Base-by-base conservation (phyloP, 2,329 filamentous ascomycete genomes). In the Hymenoscyphus fraxineus region DNA sequence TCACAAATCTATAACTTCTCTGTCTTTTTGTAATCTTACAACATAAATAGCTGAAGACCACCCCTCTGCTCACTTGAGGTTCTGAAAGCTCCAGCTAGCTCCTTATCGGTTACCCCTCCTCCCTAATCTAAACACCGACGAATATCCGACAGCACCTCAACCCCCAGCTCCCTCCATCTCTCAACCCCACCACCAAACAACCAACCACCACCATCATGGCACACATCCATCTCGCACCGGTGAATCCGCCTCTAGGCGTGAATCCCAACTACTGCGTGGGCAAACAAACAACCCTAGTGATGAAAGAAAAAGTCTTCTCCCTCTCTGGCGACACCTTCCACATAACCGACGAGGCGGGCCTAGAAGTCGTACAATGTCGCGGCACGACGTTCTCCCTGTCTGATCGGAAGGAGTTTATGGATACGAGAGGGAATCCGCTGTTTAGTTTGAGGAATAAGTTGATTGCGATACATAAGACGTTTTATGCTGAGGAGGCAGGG, bases 291-390 rank as follows among this genome's bases (percentile, higher is more conserved):
- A 85, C 82, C 1, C 76, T 90, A 6, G 73, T 85, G 1, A 77
- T 90, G 59, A 84, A 82, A 69, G 86, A 90, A 71, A 86, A 85
- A 69, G 78, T 88, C 19, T 73, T 87, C 64, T 88, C 86, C 2
- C 76, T 88, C 9, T 82, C 82, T 1, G 85, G 86, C 64, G 86
- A 90, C 76, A 85, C 81, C 74, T 90, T 89, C 76, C 83, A 84
- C 67, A 83, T 90, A 74, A 82, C 81, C 62, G 80, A 83, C 5
- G 76, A 80, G 56, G 81, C 80, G 65, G 85, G 85, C 27, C 77
- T 80, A 19, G 67, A 69, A 62, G 67, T 73, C 6, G 60, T 73
- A 13, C 68, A 71, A 66, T 73, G 71, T 61, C 57, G 66, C n/a
- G 70, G 69, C 10, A 62, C 66, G 41, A 60, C 66, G 35, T 66